These are phyloP conservation scores for Cryptococcus hybrid DNA, from an alignment of 1,284 basidiomycete genomes.

Conservation along the genomic window DNA sequence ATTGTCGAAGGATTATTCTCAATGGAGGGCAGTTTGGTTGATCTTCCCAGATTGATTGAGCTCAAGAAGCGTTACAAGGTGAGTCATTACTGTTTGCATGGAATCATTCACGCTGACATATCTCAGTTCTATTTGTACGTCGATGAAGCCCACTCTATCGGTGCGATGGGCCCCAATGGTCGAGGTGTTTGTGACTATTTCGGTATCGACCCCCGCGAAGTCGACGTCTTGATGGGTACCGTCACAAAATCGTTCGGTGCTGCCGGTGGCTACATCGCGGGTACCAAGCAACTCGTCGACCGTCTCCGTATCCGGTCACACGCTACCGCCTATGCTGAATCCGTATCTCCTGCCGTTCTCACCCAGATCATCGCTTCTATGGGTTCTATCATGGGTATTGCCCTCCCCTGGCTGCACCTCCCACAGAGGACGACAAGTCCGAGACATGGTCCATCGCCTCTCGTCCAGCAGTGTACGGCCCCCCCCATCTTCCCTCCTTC, in stretches of 20 bases:
- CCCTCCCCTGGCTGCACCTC: slow-evolving; percentile 45
- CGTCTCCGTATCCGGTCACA: slow-evolving; percentile 79
- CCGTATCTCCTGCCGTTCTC: slow-evolving; percentile 86
- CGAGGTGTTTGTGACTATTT: slow-evolving; percentile 97
- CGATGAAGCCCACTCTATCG: slow-evolving; percentile 97
- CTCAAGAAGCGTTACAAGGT: slow-evolving; percentile 97
- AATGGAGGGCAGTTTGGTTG: slow-evolving; percentile 94
- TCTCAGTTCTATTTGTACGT: slow-evolving; percentile 89
- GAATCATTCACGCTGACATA: neutral
- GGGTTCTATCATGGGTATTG: slow-evolving; percentile 93
- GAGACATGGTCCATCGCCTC: slow-evolving; percentile 52
- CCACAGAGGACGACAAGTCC: slow-evolving; percentile 25
- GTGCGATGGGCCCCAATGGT: slow-evolving; percentile 89
- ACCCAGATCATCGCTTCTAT: slow-evolving; percentile 90
- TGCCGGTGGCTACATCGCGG: slow-evolving; percentile 93
- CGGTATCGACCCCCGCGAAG: slow-evolving; percentile 70
- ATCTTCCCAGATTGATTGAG: slow-evolving; percentile 78
- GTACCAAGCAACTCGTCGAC: slow-evolving; percentile 74
- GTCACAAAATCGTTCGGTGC: slow-evolving; percentile 99
- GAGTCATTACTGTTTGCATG: slow-evolving; percentile 14
- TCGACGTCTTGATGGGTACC: slow-evolving; percentile 98
- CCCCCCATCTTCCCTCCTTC: slow-evolving; percentile 63
- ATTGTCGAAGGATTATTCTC: slow-evolving; percentile 96
- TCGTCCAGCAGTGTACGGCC: slow-evolving; percentile 55
- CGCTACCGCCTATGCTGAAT: slow-evolving; percentile 83